phyloP scores from a whole-genome alignment of 2,329 filamentous ascomycete species.

The Xylariaceae sp. region DNA sequence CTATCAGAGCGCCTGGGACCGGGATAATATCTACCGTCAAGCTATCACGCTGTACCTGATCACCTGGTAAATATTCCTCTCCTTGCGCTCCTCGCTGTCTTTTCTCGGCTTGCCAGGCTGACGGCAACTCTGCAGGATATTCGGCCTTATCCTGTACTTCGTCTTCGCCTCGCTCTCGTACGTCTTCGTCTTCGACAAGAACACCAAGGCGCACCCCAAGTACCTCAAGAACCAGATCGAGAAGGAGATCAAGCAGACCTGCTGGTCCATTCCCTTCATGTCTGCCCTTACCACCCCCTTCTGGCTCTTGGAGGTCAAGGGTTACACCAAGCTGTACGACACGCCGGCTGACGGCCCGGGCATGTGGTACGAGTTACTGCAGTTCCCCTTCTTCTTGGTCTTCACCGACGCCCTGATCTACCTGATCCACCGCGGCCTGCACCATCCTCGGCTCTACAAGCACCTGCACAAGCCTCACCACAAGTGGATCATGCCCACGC shows the following conservation, averaged over 20 bases:
- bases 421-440: conserved; percentile 69
- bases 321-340: conserved; percentile 84
- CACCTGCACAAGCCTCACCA: conserved; percentile 92
- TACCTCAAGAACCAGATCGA: conserved; percentile 90
- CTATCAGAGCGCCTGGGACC: conserved; percentile 67
- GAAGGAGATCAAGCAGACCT: conserved; percentile 77
- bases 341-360: conserved; percentile 67
- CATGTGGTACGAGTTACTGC: conserved; percentile 66
- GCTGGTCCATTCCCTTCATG: conserved; percentile 72
- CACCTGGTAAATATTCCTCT: conserved; percentile 57
- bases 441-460: conserved; percentile 74
- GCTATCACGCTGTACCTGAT: conserved; percentile 70
- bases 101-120: not conserved
- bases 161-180: conserved; percentile 77
- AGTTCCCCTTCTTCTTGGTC: conserved; percentile 74
- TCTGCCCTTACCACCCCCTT: conserved; percentile 71
- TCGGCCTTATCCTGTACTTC: conserved; percentile 80
- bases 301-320: conserved; percentile 76
- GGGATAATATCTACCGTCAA: conserved; percentile 74
- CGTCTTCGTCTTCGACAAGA: conserved; percentile 84
- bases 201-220: conserved; percentile 80
- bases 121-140: conserved; percentile 54
- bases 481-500: conserved; percentile 99
- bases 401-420: conserved; percentile 77
- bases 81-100: too few species aligned